These are phyloP conservation scores for Irpex sp. DNA, from an alignment of 1,284 basidiomycete genomes.

Conservation along the genomic window DNA sequence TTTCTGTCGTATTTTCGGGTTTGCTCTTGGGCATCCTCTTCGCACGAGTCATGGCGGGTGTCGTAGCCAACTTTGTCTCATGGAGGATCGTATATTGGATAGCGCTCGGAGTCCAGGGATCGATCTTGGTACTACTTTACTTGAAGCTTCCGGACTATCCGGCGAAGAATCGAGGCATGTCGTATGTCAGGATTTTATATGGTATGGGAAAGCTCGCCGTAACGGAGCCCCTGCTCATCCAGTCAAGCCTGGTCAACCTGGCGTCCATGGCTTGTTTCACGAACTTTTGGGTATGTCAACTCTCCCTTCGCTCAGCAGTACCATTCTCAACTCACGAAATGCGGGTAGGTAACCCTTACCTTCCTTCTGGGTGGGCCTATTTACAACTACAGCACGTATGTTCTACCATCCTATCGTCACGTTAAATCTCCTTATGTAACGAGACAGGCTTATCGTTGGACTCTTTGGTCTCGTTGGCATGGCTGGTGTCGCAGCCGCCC, in stretches of 20 bases:
- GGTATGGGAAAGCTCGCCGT: constrained; percentile 44
- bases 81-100: constrained; percentile 49
- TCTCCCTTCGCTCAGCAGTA: neutral
- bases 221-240: constrained; percentile 49
- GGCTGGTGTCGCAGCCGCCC: constrained; percentile 38
- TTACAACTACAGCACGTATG: constrained; percentile 36
- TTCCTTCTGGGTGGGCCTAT: constrained; percentile 44
- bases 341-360: constrained; percentile 31
- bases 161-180: constrained; percentile 36
- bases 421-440: too few species aligned
- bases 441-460: constrained; percentile 39
- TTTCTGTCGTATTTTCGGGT: constrained; percentile 49
- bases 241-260: constrained; percentile 39
- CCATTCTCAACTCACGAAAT: too few species aligned
- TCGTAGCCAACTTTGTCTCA: constrained; percentile 41
- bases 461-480: constrained; percentile 50
- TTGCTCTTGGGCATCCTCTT: constrained; percentile 47
- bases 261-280: constrained; percentile 37
- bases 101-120: constrained; percentile 36
- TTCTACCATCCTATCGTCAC: neutral
- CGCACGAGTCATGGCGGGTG: constrained; percentile 45
- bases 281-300: constrained; percentile 38
- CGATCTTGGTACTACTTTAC: constrained; percentile 36
- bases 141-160: constrained; percentile 49
- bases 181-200: constrained; percentile 42